These are phyloP conservation scores for Lipomyces sp. DNA, from an alignment of 805 yeast species.

Conservation along the genomic window DNA sequence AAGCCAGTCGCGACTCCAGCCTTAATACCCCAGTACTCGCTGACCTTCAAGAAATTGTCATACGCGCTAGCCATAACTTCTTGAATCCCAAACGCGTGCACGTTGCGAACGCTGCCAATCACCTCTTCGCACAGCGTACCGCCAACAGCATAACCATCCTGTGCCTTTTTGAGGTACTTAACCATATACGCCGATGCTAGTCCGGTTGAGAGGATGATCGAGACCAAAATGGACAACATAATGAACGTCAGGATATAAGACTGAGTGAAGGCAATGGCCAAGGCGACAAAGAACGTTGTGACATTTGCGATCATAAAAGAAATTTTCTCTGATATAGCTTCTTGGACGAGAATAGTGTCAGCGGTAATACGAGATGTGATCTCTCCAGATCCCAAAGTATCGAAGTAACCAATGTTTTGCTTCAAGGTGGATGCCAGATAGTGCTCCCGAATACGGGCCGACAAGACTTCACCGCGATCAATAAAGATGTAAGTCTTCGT, in stretches of 20 bases:
- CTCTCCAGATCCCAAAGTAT: slow-evolving; percentile 51
- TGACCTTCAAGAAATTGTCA: slow-evolving; percentile 40
- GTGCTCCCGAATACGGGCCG: slow-evolving; percentile 49
- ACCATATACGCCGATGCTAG: slow-evolving; percentile 43
- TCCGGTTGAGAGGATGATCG: slow-evolving; percentile 44
- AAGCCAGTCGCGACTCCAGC: slow-evolving; percentile 21
- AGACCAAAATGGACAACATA: slow-evolving; percentile 45
- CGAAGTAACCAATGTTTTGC: slow-evolving; percentile 52
- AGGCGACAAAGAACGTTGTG: slow-evolving; percentile 49
- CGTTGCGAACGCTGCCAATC: slow-evolving; percentile 48
- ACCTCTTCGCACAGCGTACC: slow-evolving; percentile 50
- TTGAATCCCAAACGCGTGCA: slow-evolving; percentile 51
- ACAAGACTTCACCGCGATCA: slow-evolving; percentile 50
- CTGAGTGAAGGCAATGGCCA: slow-evolving; percentile 47
- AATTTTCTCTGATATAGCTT: slow-evolving; percentile 51
- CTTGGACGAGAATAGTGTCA: slow-evolving; percentile 50
- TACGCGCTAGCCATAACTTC: slow-evolving; percentile 44
- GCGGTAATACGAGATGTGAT: slow-evolving; percentile 51
- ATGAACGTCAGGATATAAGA: slow-evolving; percentile 49
- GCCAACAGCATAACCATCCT: slow-evolving; percentile 22
- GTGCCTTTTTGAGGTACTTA: slow-evolving; percentile 24
- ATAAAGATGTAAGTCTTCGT: slow-evolving; percentile 48
- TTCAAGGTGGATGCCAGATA: slow-evolving; percentile 48
- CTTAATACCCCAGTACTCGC: slow-evolving; percentile 34
- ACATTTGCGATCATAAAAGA: slow-evolving; percentile 49